Evolutionary conservation across 345 rosid genomes (phyloP).

Genomic region (Fremontodendron californicum): DNA sequence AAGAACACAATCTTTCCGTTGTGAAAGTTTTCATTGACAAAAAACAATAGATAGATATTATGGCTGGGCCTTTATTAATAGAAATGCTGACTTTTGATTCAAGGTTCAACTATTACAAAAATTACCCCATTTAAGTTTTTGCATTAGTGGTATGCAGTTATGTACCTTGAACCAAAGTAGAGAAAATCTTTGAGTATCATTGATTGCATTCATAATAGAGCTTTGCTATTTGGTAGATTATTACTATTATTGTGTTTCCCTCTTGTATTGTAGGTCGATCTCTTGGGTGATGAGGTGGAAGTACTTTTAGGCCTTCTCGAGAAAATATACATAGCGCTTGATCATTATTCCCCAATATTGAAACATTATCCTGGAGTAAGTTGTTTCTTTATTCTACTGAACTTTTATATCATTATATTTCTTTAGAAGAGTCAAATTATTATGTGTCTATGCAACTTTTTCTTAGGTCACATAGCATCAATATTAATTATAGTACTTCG

Average conservation of each 20-base stretch:
- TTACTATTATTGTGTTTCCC: constrained; percentile 2
- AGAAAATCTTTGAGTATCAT: neutral
- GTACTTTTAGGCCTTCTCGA: constrained; percentile 65
- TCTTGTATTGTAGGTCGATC: constrained; percentile 72
- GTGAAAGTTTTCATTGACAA: neutral
- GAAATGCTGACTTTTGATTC: neutral
- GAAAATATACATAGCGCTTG: constrained; percentile 88
- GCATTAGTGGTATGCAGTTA: neutral
- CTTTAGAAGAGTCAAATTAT: neutral
- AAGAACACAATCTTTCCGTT: neutral
- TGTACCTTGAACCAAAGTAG: neutral
- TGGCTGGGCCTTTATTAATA: neutral
- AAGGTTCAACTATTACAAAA: neutral
- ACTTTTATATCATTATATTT: neutral
- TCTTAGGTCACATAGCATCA: neutral
- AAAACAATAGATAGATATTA: neutral
- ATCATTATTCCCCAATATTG: constrained; percentile 88
- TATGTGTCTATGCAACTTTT: neutral
- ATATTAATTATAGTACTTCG: neutral
- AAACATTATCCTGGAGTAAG: constrained; percentile 91
- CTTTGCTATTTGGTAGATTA: neutral
- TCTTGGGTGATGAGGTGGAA: constrained; percentile 89
- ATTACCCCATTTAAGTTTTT: neutral
- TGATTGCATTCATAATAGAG: neutral
- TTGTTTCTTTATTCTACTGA: constrained; percentile 6